Evolutionary conservation across 176 grass and related monocot species (phyloP), one percentile per base, ranked within the genome.

Genomic region (Aechmea fasciata): DNA sequence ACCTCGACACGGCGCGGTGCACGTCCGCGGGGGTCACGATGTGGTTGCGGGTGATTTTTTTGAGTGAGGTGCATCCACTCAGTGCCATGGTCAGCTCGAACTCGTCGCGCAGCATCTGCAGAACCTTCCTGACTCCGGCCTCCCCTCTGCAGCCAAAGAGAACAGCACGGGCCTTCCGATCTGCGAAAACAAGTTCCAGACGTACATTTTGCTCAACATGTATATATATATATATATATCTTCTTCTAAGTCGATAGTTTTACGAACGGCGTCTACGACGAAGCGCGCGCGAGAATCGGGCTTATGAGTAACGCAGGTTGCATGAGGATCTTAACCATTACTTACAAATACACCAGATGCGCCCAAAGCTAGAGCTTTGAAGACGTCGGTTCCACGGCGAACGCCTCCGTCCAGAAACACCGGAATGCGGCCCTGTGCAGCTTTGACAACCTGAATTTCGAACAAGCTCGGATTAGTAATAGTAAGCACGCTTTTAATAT

Each of bases 341-440:
- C 89, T 87, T 78, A 93, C 94, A 80, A 99, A 99, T 48, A 99
- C 51, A 55, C 87, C 89, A 67, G 94, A 86, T 19, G 94, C 94
- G 15, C 94, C 94, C 18, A 99, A 83, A 29, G 94, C 94, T 63
- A 93, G 87, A 23, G 94, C 89, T 84, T 99, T 99, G 77, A 99
- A 99, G 26, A 99, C 94, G 67, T 99, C 94, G 20, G 94, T 99
- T 63, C 94, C 94, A 10, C 89, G 89, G 17, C 94, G 94, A 47
- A 93, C 84, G 26, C 94, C 94, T n/a, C 94, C 94, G 74, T 99
- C 94, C 9, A 99, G 69, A 75, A 99, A 90, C 3, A 99, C 90
- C 14, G 94, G 94, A 79, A 93, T 19, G 75, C 79, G 87, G 22
- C 94, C 89, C 20, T 78, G 80, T 57, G 94, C 89, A 13, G 77